Evolutionary conservation across 2,329 filamentous ascomycete species (phyloP), one percentile per base, ranked within the genome.

Genomic region (Pseudogymnoascus sp.): DNA sequence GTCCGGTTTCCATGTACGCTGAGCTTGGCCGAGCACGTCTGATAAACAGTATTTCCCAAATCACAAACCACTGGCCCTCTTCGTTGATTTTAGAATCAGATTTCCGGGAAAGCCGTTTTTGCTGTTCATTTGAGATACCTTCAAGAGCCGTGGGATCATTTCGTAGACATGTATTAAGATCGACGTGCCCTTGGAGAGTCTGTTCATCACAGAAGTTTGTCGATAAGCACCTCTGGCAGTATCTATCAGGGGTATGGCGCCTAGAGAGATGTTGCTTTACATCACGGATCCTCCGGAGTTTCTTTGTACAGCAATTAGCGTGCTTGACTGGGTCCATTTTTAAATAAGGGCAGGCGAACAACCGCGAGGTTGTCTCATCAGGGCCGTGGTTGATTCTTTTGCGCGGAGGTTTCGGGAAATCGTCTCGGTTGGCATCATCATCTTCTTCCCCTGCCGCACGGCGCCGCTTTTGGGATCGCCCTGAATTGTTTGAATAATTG

Each of bases 21-120:
- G 61, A 64, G 1, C 30, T 57, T n/a, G 63, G 63, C 7, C 61
- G 6, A 39, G 41, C 7, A 3, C 8, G 38, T 43, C 11, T 14
- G 2, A 16, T 2, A 4, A 64, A 64, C 3, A 64, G 59, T 6
- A 61, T 61, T 3, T 64, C 57, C 63, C 63, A 64, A 20, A 64
- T 63, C n/a, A n/a, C 57, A 14, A 47, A 64, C 63, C 63, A 64
- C 36, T 64, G 63, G 5, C 59, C 20, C 38, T 60, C 61, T 61
- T 58, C 25, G 39, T 14, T 54, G 3, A 39, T 9, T 25, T 58
- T 57, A 6, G 41, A 6, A 6, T 60, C 58, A 14, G 61, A 63
- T 39, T 64, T 64, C 18, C 59, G 22, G 8, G 20, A n/a, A 4
- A 64, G 59, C 33, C 54, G 28, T 6, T 8, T 12, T 11, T 20